These are phyloP conservation scores for Penicillium sclerotiorum DNA, from an alignment of 2,329 filamentous ascomycete genomes.

Conservation along the genomic window DNA sequence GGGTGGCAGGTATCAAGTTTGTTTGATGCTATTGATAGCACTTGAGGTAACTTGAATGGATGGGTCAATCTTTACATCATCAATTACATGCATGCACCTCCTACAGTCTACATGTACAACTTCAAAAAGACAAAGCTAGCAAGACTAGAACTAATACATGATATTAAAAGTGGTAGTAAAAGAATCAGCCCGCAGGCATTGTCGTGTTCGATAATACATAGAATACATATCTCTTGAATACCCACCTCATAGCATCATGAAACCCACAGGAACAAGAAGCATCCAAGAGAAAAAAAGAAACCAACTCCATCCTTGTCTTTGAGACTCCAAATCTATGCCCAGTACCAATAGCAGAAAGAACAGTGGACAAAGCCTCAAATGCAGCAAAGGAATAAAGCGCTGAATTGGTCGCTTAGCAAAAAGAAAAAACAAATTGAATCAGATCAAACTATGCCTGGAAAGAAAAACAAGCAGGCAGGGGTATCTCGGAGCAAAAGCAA, in stretches of 20 bases:
- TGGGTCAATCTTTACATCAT: too few relatives aligned
- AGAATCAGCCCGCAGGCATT: slow-evolving; percentile 10
- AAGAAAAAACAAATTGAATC: slow-evolving; percentile 2
- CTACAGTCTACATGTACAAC: too few relatives aligned
- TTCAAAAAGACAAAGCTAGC: not conserved
- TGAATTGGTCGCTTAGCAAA: slow-evolving; percentile 7
- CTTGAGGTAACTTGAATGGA: too few relatives aligned
- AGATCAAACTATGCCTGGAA: slow-evolving; percentile 5
- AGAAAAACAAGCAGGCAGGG: slow-evolving; percentile 13
- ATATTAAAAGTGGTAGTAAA: slow-evolving; percentile 4
- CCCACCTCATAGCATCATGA: slow-evolving; percentile 20
- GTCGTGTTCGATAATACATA: slow-evolving; percentile 29
- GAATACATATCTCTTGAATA: slow-evolving; percentile 28
- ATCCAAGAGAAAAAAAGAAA: slow-evolving; percentile 11
- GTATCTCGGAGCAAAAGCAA: slow-evolving; percentile 11
- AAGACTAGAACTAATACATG: not conserved
- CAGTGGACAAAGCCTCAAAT: not conserved
- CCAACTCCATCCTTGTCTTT: slow-evolving; percentile 26
- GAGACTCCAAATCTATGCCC: slow-evolving; percentile 29
- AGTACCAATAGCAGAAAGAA: slow-evolving; percentile 14
- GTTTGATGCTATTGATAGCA: too few relatives aligned
- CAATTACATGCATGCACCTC: too few relatives aligned
- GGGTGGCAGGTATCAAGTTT: too few relatives aligned
- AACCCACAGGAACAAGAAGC: slow-evolving; percentile 5
- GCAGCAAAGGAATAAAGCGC: slow-evolving; percentile 3